Percentiles rank a stretch among this genome's conserved stretches.
phyloP scores from a whole-genome alignment of 2,329 filamentous ascomycete species.

The Elsinoe ampelina region DNA sequence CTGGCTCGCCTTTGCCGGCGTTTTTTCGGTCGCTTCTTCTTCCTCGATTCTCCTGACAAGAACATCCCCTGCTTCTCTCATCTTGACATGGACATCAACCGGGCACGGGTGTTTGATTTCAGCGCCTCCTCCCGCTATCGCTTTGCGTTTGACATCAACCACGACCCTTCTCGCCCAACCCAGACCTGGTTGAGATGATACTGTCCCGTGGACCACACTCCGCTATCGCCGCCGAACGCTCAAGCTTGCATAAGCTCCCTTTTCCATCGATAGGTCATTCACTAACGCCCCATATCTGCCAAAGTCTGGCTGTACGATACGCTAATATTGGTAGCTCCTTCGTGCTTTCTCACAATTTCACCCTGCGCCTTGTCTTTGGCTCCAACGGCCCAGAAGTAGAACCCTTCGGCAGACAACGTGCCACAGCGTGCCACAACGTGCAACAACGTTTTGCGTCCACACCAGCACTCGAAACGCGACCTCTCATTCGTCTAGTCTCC shows the following conservation, averaged over 20 bases:
- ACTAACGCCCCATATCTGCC: neutral
- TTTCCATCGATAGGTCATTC: neutral
- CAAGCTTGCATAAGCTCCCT: slow-evolving; percentile 9
- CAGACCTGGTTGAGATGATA: neutral
- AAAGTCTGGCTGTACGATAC: neutral
- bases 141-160: neutral
- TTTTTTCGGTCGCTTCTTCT: neutral
- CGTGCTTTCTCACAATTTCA: neutral
- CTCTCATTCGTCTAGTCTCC: slow-evolving; percentile 5
- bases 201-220: neutral
- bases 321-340: neutral
- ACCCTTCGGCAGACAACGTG: slow-evolving; percentile 7
- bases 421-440: slow-evolving; percentile 8
- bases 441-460: slow-evolving; percentile 8
- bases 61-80: neutral
- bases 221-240: neutral
- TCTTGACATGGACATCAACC: neutral
- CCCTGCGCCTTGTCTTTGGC: neutral
- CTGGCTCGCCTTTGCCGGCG: neutral
- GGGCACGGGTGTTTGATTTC: neutral
- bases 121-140: neutral
- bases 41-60: neutral
- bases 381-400: slow-evolving; percentile 9
- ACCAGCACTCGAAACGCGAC: neutral
- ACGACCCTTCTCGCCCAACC: neutral